Evolutionary conservation across 2,329 filamentous ascomycete genomes (phyloP).

Genomic region (Cercospora citrullina): DNA sequence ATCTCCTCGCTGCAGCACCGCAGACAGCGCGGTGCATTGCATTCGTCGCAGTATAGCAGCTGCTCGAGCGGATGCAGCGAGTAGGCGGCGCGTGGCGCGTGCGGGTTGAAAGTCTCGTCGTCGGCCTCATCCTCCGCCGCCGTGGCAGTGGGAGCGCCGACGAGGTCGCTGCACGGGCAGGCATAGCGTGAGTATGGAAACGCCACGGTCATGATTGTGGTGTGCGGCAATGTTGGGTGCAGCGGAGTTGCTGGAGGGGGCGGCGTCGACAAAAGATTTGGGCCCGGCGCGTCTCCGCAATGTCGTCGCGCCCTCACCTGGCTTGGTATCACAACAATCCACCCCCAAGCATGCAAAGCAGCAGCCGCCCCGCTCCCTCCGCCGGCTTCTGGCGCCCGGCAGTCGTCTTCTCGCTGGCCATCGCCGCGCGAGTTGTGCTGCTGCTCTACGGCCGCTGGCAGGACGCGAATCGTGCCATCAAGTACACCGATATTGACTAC

Average conservation of each 20-base stretch:
- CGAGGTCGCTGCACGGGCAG: slow-evolving; percentile 60
- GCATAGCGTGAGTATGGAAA: slow-evolving; percentile 67
- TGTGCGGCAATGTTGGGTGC: not conserved
- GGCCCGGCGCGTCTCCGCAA: not conserved
- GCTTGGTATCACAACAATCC: not conserved
- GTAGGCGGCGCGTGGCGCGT: slow-evolving; percentile 81
- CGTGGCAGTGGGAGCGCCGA: slow-evolving; percentile 38
- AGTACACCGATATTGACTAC: slow-evolving; percentile 99
- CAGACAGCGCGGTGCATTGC: slow-evolving; percentile 91
- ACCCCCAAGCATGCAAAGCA: not conserved
- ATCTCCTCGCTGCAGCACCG: slow-evolving; percentile 92
- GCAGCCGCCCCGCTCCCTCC: not conserved
- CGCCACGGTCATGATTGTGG: slow-evolving; percentile 51
- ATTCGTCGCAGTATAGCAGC: slow-evolving; percentile 95
- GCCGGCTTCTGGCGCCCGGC: slow-evolving; percentile 31
- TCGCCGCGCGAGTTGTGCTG: slow-evolving; percentile 68
- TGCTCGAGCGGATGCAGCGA: slow-evolving; percentile 91
- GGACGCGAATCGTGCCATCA: slow-evolving; percentile 85
- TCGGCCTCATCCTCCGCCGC: slow-evolving; percentile 62
- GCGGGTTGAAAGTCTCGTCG: slow-evolving; percentile 83
- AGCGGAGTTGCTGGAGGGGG: not conserved
- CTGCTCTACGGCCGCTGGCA: slow-evolving; percentile 90
- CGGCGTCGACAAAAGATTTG: not conserved
- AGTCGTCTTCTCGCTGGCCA: slow-evolving; percentile 47
- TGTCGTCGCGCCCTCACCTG: not conserved